Percentiles rank a stretch among this genome's conserved stretches.
phyloP scores from a whole-genome alignment of 441 rosid genomes.

The Syzygium syzygioides region DNA sequence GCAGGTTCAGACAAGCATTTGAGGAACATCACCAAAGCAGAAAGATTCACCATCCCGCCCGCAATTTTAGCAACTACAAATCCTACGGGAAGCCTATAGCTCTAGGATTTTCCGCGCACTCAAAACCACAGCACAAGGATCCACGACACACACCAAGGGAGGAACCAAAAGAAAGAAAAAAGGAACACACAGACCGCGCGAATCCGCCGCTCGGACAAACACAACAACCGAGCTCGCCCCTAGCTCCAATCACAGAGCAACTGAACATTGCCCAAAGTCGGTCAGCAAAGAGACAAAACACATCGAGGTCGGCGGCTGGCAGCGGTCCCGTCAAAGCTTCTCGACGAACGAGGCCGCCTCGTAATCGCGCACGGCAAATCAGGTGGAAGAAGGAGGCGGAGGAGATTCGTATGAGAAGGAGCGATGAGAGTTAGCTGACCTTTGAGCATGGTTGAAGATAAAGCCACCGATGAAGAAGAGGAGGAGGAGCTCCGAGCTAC shows the following conservation, averaged over 20 bases:
- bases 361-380: background rate
- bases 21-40: background rate
- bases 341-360: background rate
- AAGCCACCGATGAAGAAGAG: background rate
- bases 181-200: background rate
- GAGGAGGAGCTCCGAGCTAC: background rate
- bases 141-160: background rate
- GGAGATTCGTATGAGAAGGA: background rate
- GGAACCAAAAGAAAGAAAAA: fast-evolving
- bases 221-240: background rate
- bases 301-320: background rate
- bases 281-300: background rate
- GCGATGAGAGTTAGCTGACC: slow-evolving; percentile 13
- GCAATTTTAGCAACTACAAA: background rate
- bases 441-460: slow-evolving; percentile 34
- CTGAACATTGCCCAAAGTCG: background rate
- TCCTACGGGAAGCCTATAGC: background rate
- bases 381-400: background rate
- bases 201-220: background rate
- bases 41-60: background rate
- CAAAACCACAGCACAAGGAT: background rate
- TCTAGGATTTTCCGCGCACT: background rate
- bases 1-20: background rate
- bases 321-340: background rate
- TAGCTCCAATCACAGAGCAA: background rate